Evolutionary conservation across 2,329 filamentous ascomycete genomes (phyloP), one percentile per base, ranked within the genome.

Genomic region (Colletotrichum costaricense): DNA sequence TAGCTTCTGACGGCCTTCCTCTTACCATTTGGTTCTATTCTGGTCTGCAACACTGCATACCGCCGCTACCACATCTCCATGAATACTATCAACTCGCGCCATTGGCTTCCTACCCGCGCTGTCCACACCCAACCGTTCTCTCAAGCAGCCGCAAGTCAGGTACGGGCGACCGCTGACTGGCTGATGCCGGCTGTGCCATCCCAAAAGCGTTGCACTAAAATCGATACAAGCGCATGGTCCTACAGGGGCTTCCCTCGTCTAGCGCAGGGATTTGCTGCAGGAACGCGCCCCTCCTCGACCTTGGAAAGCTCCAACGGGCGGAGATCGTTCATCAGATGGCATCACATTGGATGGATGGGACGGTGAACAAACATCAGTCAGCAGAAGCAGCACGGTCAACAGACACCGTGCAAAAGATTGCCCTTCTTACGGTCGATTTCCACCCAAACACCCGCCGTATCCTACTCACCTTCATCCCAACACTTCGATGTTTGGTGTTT

Each of bases 211-310:
- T 72, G 58, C 69, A 74, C 72, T 72, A 68, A 68, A 67, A 63
- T 59, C 57, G 68, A 67, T 49, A 66, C 72, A 60, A 65, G 42
- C 46, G 58, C 58, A 74, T 59, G 38, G 62, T 59, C 26, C n/a
- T 63, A 63, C 72, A 74, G 59, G 72, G 72, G 57, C 49, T 28
- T 14, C 52, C 72, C 72, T 63, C 38, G 72, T 49, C 58, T 64
- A 64, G 54, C 54, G 70, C 73, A 67, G 33, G 66, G 73, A 67
- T 74, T 63, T 60, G 52, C 66, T 74, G 72, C 72, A 75, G 74
- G 74, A 75, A 75, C 74, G 72, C 72, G 72, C 74, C 67, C 67
- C 74, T 73, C 56, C 67, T 33, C 52, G n/a, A 54, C 55, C 46
- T 19, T 33, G 28, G 16, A 46, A 38, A 42, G 70, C 65, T 69